Base-by-base conservation (phyloP, 2,329 filamentous ascomycete species). In the Aureobasidium sp. region DNA sequence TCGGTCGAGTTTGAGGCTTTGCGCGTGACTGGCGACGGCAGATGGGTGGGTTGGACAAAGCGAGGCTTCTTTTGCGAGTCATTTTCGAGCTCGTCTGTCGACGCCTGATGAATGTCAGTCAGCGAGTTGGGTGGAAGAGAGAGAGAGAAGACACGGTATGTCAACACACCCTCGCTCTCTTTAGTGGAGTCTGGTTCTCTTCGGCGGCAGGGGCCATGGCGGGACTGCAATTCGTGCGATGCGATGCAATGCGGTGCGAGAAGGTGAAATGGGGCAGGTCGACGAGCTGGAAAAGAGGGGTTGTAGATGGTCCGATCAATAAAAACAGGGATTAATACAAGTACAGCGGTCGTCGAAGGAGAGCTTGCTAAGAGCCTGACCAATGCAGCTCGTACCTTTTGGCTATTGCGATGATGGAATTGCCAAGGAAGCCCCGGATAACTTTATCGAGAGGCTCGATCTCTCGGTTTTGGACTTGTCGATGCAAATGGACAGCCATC, bases 1-100 rank as follows among this genome's bases (percentile, higher is more conserved):
- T 82, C 83, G 31, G 83, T 84, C 31, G 84, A 82, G 64, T 80
- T 84, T 12, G 85, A 86, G 49, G 83, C 84, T 68, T 85, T 77
- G 68, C 89, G 79, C 1, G 90, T 96, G 64, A 93, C 76, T 14
- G 91, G 92, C 0, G 91, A 94, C 14, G 91, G 92, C 19, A 96
- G 82, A 65, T 90, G 88, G 60, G 85, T 81, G 79, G 67, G 79
- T 78, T 68, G 87, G 72, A 62, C 86, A 84, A 9, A 85, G 65
- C 93, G 87, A 63, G 88, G 86, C 74, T 96, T 96, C 82, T 97
- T 97, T 65, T 82, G 78, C 65, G 60, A 62, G 22, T 65, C 62
- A 29, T 91, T 87, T 65, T 76, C 70, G 40, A 83, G 80, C 61
- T 87, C 84, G 68, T 84, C 85, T 57, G 82, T 79, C 45, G 87